Evolutionary conservation across 2,329 filamentous ascomycete genomes (phyloP).

Genomic region (Xylaria polymorpha): DNA sequence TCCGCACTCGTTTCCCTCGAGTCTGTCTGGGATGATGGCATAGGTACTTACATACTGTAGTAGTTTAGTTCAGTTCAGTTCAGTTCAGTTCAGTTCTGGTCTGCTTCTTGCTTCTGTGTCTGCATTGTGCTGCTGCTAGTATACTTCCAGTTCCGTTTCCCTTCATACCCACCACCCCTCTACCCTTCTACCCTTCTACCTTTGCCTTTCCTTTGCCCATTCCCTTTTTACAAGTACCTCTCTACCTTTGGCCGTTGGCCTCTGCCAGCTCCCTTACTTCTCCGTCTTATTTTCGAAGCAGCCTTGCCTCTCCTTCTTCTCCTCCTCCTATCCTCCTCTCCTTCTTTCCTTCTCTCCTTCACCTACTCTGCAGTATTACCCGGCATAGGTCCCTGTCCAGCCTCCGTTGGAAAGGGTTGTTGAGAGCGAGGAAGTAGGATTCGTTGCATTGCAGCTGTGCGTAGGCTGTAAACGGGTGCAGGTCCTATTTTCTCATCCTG

Average conservation of each 20-base stretch:
- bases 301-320: not conserved
- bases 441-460: constrained; percentile 21
- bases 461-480: constrained; percentile 25
- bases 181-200: not conserved
- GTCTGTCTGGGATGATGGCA: not conserved
- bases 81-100: not conserved
- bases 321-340: not conserved
- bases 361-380: constrained; percentile 7
- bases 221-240: not conserved
- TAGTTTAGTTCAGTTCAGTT: not conserved
- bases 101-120: not conserved
- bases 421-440: constrained; percentile 30
- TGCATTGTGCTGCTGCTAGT: constrained; percentile 21
- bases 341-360: constrained; percentile 9
- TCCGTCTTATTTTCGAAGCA: constrained; percentile 27
- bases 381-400: constrained; percentile 5
- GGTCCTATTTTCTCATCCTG: constrained; percentile 28
- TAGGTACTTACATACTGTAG: not conserved
- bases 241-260: constrained; percentile 13
- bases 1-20: constrained; percentile 28
- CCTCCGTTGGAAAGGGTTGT: constrained; percentile 19
- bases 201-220: not conserved
- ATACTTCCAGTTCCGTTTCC: constrained; percentile 16
- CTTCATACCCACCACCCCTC: constrained; percentile 25
- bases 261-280: constrained; percentile 26